phyloP scores from a whole-genome alignment of 2,329 filamentous ascomycete genomes.

The Amesomyces nigricolor region DNA sequence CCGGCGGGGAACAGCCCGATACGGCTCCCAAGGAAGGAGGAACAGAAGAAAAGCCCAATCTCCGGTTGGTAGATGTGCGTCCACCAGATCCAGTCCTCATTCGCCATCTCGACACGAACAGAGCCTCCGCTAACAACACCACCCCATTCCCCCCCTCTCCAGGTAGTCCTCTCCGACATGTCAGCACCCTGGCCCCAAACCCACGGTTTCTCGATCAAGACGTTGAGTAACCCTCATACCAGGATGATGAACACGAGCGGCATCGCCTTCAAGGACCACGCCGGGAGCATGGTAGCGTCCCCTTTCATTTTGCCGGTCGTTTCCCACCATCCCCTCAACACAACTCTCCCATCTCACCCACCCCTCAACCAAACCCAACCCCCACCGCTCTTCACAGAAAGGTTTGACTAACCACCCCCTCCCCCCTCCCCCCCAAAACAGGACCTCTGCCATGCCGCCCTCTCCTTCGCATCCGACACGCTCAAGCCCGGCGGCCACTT shows the following conservation, averaged over 20 bases:
- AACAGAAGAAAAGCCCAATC: constrained; percentile 24
- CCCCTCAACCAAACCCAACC: not conserved
- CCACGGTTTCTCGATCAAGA: constrained; percentile 73
- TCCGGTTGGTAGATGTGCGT: constrained; percentile 66
- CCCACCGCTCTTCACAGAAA: no score
- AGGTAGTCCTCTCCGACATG: constrained; percentile 97
- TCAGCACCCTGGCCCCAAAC: constrained; percentile 90
- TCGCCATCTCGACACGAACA: not conserved
- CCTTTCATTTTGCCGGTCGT: constrained; percentile 31
- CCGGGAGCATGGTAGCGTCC: constrained; percentile 79
- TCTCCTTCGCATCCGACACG: constrained; percentile 80
- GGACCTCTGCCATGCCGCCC: constrained; percentile 84
- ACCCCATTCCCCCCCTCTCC: not conserved
- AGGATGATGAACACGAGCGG: constrained; percentile 99
- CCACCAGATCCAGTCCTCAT: not conserved
- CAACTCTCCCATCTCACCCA: not conserved
- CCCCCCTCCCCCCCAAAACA: constrained; percentile 34
- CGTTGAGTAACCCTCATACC: constrained; percentile 88
- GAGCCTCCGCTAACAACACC: not conserved
- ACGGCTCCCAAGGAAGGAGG: constrained; percentile 21
- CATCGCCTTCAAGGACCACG: constrained; percentile 78
- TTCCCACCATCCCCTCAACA: no score
- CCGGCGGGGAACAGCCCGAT: not conserved
- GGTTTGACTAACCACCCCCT: not conserved
- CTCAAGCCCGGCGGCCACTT: constrained; percentile 80